phyloP scores from a whole-genome alignment of 495 filamentous ascomycete genomes.

The Lasiosphaeria hispida region DNA sequence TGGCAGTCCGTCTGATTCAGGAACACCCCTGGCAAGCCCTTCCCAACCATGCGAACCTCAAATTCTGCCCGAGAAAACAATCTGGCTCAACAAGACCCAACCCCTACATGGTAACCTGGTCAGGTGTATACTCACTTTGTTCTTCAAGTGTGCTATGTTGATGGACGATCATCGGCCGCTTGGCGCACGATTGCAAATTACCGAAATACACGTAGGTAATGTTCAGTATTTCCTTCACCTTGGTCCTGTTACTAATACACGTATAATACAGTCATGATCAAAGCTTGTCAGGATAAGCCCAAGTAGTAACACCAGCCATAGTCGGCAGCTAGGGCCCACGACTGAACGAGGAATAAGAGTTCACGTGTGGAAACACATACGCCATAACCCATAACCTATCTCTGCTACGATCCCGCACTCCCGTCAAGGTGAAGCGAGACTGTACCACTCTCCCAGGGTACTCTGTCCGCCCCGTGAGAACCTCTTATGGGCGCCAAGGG shows the following conservation, averaged over 20 bases:
- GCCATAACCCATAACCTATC: too few species aligned
- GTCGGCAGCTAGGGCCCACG: too few species aligned
- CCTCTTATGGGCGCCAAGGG: too few species aligned
- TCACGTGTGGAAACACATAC: too few species aligned
- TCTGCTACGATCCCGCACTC: too few species aligned
- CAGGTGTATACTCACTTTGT: not conserved
- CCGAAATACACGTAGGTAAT: constrained; percentile 12
- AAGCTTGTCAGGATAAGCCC: too few species aligned
- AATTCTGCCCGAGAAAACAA: not conserved
- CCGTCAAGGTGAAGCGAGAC: too few species aligned
- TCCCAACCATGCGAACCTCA: constrained; percentile 1
- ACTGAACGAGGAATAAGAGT: too few species aligned
- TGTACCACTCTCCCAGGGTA: too few species aligned
- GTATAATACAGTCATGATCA: too few species aligned
- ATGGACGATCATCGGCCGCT: constrained; percentile 26
- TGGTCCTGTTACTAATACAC: not conserved
- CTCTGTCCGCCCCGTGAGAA: too few species aligned
- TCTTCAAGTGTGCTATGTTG: not conserved
- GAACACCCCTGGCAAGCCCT: not conserved
- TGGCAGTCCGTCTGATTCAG: not conserved
- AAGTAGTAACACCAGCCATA: too few species aligned
- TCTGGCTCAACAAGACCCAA: not conserved
- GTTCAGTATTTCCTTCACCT: not conserved
- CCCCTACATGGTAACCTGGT: constrained; percentile 1
- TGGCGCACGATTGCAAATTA: constrained; percentile 30